Conservation (phyloP, 2,329 filamentous ascomycete species). For the Fusarium avenaceum region DNA sequence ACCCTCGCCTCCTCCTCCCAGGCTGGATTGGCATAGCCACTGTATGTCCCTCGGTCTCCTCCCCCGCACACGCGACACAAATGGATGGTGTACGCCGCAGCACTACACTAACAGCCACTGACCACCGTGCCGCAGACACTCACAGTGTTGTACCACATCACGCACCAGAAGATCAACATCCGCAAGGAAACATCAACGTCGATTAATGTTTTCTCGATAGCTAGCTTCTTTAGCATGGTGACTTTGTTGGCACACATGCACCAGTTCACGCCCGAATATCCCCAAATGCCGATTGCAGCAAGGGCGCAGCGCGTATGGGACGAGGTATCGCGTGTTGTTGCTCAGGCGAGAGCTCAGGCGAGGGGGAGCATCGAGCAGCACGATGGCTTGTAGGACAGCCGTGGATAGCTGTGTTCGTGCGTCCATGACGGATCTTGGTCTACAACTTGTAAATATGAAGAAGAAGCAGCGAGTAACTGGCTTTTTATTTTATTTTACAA, state of each 20-base stretch:
- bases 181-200: conserved; percentile 83
- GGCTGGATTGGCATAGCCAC: conserved; percentile 85
- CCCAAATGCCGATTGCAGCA: conserved; percentile 69
- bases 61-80: conserved; percentile 14
- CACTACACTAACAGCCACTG: conserved; percentile 1
- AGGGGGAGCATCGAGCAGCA: conserved; percentile 52
- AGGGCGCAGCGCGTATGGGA: conserved; percentile 54
- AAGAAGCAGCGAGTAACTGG: neutral
- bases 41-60: conserved; percentile 58
- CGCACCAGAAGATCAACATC: conserved; percentile 83
- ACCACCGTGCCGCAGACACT: conserved; percentile 66
- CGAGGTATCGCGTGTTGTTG: conserved; percentile 51
- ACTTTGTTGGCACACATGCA: conserved; percentile 77
- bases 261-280: conserved; percentile 71
- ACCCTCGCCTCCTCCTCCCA: conserved; percentile 78
- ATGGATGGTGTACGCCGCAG: conserved; percentile 17
- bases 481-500: neutral
- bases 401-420: neutral
- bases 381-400: conserved; percentile 46
- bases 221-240: conserved; percentile 82
- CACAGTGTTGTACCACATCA: conserved; percentile 81
- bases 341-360: conserved; percentile 51
- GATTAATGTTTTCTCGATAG: conserved; percentile 81
- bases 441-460: neutral
- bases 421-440: neutral